Evolutionary conservation across 306 rosid genomes (phyloP).

Genomic region (Astragalus glycyphyllos): DNA sequence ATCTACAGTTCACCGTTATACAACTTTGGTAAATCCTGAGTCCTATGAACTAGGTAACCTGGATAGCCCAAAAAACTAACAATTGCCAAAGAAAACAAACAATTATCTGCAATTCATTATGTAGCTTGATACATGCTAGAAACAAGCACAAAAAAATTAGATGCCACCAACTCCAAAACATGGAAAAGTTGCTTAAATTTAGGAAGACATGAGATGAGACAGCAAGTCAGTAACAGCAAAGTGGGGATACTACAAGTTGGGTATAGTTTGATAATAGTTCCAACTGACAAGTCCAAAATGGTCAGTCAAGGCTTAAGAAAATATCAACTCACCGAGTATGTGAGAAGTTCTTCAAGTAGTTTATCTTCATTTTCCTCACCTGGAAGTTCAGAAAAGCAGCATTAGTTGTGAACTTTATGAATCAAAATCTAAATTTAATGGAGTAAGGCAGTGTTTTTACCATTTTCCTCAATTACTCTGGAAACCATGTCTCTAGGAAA

Average conservation of each 20-base stretch:
- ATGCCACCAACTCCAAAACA: conserved; percentile 13
- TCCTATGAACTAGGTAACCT: background rate
- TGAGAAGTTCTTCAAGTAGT: conserved; percentile 77
- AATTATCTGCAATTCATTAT: background rate
- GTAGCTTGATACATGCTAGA: background rate
- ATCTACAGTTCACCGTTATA: background rate
- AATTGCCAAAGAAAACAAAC: conserved; percentile 10
- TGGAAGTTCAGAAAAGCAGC: conserved; percentile 50
- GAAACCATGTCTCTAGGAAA: no score
- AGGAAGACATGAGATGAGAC: background rate
- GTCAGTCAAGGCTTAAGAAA: conserved; percentile 30
- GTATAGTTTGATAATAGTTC: conserved; percentile 34
- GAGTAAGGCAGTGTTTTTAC: no score
- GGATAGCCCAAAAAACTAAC: background rate
- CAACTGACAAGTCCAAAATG: conserved; percentile 26
- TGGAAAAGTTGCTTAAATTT: conserved; percentile 13
- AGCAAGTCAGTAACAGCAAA: background rate
- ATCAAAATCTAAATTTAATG: no score
- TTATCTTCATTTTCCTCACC: conserved; percentile 78
- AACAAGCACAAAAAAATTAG: background rate
- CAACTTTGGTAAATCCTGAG: background rate
- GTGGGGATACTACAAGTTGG: conserved; percentile 8
- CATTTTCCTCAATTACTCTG: no score
- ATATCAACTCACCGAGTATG: conserved; percentile 70
- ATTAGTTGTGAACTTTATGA: conserved; percentile 22